These are phyloP conservation scores for Aspergillus haitiensis DNA, from an alignment of 495 filamentous ascomycete genomes.

Conservation along the genomic window DNA sequence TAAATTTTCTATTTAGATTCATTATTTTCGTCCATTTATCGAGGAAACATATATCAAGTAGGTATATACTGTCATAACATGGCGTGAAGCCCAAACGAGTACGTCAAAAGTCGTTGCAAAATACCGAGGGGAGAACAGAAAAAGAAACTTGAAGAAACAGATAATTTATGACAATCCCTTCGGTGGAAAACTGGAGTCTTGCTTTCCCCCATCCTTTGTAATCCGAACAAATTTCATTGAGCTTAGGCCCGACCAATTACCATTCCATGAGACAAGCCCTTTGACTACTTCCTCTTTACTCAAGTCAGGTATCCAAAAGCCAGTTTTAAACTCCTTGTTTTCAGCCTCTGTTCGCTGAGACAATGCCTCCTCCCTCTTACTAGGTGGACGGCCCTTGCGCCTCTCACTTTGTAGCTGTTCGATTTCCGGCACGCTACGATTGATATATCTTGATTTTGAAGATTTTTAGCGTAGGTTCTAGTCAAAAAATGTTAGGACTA, in stretches of 20 bases:
- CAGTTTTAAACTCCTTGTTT: conserved; percentile 76
- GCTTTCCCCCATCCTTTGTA: conserved; percentile 54
- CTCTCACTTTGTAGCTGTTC: conserved; percentile 69
- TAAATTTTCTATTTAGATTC: neutral
- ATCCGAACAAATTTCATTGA: conserved; percentile 64
- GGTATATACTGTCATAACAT: conserved; percentile 22
- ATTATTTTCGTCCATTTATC: neutral
- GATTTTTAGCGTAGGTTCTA: neutral
- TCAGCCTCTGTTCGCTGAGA: conserved; percentile 68
- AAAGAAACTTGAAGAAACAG: conserved; percentile 14
- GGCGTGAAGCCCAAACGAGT: conserved; percentile 22
- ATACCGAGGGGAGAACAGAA: conserved; percentile 15
- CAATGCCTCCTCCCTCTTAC: conserved; percentile 72
- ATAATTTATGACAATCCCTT: conserved; percentile 55
- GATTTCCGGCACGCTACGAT: conserved; percentile 75
- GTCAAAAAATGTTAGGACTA: neutral
- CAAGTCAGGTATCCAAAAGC: conserved; percentile 75
- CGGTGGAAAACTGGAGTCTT: conserved; percentile 66
- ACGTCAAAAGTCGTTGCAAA: conserved; percentile 17
- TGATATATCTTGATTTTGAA: conserved; percentile 60
- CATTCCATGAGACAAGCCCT: conserved; percentile 59
- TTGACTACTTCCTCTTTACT: conserved; percentile 53
- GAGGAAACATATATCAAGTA: neutral
- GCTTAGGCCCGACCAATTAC: conserved; percentile 59
- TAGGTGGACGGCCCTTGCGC: conserved; percentile 78